Percentiles rank a stretch among this genome's conserved stretches.
Evolutionary conservation across 768 basidiomycete genomes (phyloP).

Genomic region (Lactarius pseudohatsudake): DNA sequence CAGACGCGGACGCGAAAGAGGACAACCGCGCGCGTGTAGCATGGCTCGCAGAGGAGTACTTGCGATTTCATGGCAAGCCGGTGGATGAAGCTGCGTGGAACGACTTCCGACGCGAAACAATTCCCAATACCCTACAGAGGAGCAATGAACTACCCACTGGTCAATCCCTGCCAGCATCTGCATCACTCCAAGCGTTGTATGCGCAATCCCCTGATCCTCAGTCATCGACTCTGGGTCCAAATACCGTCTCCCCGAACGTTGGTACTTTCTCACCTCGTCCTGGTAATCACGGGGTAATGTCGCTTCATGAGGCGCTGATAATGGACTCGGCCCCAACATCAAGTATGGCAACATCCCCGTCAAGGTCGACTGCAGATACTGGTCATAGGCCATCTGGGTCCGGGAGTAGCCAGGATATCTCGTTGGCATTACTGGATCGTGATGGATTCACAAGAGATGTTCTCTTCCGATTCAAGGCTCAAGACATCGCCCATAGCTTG

Average conservation of each 20-base stretch:
- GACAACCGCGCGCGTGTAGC: conserved; percentile 47
- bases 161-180: conserved; percentile 40
- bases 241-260: conserved; percentile 36
- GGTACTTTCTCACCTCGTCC: conserved; percentile 34
- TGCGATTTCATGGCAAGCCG: conserved; percentile 55
- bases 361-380: conserved; percentile 30
- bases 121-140: conserved; percentile 42
- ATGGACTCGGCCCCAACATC: conserved; percentile 5
- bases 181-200: conserved; percentile 55
- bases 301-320: conserved; percentile 18
- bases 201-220: conserved; percentile 47
- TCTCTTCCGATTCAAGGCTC: conserved; percentile 60
- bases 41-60: conserved; percentile 69
- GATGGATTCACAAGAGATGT: conserved; percentile 71
- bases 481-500: conserved; percentile 62
- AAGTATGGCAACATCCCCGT: conserved; percentile 2
- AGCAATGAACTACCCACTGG: conserved; percentile 31
- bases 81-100: conserved; percentile 56
- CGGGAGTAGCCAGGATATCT: conserved; percentile 30
- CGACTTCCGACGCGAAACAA: conserved; percentile 51
- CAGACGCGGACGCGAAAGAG: conserved; percentile 41
- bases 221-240: conserved; percentile 24
- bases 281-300: conserved; percentile 12
- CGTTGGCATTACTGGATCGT: conserved; percentile 55
- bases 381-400: conserved; percentile 27